phyloP scores from a whole-genome alignment of 441 rosid species.

The Populus tomentosa region DNA sequence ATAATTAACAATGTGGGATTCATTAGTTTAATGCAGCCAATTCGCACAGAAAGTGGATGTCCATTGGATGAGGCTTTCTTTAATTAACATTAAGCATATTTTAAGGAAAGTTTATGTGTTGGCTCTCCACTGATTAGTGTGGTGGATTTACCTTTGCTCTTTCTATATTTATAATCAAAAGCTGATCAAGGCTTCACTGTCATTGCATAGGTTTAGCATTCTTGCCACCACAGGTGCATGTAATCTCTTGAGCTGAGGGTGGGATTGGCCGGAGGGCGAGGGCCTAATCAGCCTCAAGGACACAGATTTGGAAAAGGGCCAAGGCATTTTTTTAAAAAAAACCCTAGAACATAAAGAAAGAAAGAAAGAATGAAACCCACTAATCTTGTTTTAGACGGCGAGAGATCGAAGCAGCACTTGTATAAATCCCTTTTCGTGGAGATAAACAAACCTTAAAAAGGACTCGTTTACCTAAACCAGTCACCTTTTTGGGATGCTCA shows the following conservation, averaged over 20 bases:
- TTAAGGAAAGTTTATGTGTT: conserved; percentile 17
- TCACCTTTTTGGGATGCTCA: conserved; percentile 20
- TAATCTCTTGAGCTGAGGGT: not conserved
- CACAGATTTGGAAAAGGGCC: conserved; percentile 14
- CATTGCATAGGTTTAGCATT: conserved; percentile 28
- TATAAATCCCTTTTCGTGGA: not conserved
- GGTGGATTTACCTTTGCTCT: conserved; percentile 24
- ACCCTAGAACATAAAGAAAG: not conserved
- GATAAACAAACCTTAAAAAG: conserved; percentile 12
- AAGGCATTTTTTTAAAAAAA: not conserved
- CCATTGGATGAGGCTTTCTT: conserved; percentile 38
- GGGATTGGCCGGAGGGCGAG: conserved; percentile 14
- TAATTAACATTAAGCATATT: conserved; percentile 12
- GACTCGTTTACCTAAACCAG: conserved; percentile 19
- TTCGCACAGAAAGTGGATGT: conserved; percentile 27
- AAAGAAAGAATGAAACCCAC: not conserved
- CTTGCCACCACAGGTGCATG: conserved; percentile 16
- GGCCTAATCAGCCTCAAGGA: conserved; percentile 24
- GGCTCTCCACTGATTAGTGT: conserved; percentile 38
- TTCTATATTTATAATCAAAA: not conserved
- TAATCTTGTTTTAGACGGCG: conserved; percentile 6
- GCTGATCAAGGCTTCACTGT: conserved; percentile 6
- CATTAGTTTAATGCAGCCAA: conserved; percentile 28
- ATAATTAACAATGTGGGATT: not conserved
- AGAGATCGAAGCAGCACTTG: conserved; percentile 1